Evolutionary conservation across 2,329 filamentous ascomycete species (phyloP).

Genomic region (Dothiorella sarmentorum): DNA sequence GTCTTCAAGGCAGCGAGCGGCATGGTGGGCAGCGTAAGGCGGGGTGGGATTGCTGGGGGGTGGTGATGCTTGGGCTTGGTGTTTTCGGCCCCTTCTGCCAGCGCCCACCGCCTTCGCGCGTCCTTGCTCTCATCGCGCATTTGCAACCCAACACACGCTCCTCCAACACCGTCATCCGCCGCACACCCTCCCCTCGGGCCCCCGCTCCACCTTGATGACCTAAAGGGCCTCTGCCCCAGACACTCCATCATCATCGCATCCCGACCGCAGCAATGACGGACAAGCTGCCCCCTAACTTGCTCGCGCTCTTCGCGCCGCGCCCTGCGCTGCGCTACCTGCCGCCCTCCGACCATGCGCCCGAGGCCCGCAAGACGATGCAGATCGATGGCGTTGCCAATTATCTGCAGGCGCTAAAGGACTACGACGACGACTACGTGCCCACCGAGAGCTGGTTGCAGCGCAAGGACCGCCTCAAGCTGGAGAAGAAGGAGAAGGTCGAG

Average conservation of each 20-base stretch:
- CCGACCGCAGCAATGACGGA: constrained; percentile 69
- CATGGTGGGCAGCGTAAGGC: constrained; percentile 37
- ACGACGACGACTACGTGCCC: constrained; percentile 71
- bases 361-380: constrained; percentile 71
- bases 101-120: not conserved
- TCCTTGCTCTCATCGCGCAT: not conserved
- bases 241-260: not conserved
- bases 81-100: constrained; percentile 12
- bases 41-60: not conserved
- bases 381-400: constrained; percentile 73
- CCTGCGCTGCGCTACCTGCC: constrained; percentile 87
- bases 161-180: not conserved
- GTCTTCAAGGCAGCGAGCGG: constrained; percentile 50
- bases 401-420: constrained; percentile 69
- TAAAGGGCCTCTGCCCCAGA: not conserved
- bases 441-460: constrained; percentile 92
- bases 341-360: constrained; percentile 76
- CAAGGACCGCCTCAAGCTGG: constrained; percentile 76
- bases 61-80: not conserved
- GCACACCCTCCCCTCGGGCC: not conserved
- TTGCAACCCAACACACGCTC: not conserved
- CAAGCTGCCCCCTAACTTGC: constrained; percentile 86
- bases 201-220: not conserved
- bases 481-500: constrained; percentile 70
- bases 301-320: constrained; percentile 91